Percentiles rank a stretch among this genome's conserved stretches.
phyloP scores from a whole-genome alignment of 352 stramenopile genomes.

The Pythium monospermum region DNA sequence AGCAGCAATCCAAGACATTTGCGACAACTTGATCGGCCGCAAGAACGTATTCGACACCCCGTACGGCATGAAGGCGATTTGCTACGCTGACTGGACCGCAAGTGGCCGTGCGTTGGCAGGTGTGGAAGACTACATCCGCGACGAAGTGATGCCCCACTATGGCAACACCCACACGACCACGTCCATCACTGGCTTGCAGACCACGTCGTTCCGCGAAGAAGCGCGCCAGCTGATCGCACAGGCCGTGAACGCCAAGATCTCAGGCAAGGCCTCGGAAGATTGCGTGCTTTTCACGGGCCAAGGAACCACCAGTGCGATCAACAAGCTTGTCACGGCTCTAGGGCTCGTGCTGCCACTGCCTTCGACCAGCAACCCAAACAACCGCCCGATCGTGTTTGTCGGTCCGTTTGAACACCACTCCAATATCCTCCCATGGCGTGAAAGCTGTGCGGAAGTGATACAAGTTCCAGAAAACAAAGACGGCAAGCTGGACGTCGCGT shows the following conservation, averaged over 20 bases:
- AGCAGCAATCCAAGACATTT: slow-evolving; percentile 18
- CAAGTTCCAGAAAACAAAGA: slow-evolving; percentile 35
- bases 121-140: slow-evolving; percentile 85
- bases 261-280: slow-evolving; percentile 79
- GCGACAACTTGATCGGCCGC: slow-evolving; percentile 24
- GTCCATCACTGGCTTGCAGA: slow-evolving; percentile 47
- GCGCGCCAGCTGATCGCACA: slow-evolving; percentile 89
- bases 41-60: slow-evolving; percentile 31
- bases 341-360: slow-evolving; percentile 27
- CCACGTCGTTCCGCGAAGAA: slow-evolving; percentile 90
- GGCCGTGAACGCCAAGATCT: slow-evolving; percentile 67
- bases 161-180: slow-evolving; percentile 95
- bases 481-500: slow-evolving; percentile 37
- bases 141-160: slow-evolving; percentile 86
- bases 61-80: slow-evolving; percentile 47
- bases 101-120: slow-evolving; percentile 63
- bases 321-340: slow-evolving; percentile 54
- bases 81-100: slow-evolving; percentile 92
- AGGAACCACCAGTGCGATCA: slow-evolving; percentile 67
- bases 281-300: slow-evolving; percentile 91
- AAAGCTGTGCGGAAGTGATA: slow-evolving; percentile 71
- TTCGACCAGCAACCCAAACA: slow-evolving; percentile 7
- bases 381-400: slow-evolving; percentile 76
- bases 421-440: slow-evolving; percentile 93
- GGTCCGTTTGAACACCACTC: slow-evolving; percentile 95